Conservation (phyloP, 805 yeast species). For the Wickerhamomyces queroliae region DNA sequence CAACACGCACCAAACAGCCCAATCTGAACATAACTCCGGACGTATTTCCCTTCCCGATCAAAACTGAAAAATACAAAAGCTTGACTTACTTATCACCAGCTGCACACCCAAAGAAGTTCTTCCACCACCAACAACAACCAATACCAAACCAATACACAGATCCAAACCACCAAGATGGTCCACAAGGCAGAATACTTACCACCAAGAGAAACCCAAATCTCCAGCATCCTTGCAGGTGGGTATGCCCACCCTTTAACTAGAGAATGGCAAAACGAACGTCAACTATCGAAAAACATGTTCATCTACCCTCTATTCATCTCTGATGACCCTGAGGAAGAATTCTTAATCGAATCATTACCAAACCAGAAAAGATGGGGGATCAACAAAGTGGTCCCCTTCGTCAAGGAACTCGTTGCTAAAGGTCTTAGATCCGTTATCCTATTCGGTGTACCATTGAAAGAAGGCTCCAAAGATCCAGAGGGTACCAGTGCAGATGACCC, state of each 20-base stretch:
- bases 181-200: conserved; percentile 72
- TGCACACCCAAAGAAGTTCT: not conserved
- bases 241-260: conserved; percentile 86
- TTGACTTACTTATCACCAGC: no score
- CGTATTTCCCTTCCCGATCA: no score
- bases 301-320: conserved; percentile 88
- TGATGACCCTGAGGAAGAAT: conserved; percentile 76
- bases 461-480: conserved; percentile 67
- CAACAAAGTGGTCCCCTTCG: conserved; percentile 69
- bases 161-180: conserved; percentile 32
- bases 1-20: no score
- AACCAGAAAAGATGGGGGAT: conserved; percentile 85
- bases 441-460: conserved; percentile 84
- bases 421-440: conserved; percentile 84
- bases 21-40: no score
- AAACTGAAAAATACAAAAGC: no score
- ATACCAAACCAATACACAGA: not conserved
- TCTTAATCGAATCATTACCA: conserved; percentile 71
- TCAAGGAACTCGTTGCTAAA: conserved; percentile 61
- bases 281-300: conserved; percentile 80
- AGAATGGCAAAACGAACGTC: conserved; percentile 88
- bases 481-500: conserved; percentile 97
- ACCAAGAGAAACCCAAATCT: conserved; percentile 49
- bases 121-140: not conserved
- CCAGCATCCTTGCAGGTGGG: conserved; percentile 87